Base-by-base conservation (phyloP, 1,284 basidiomycete species). In the Boletus mariae region DNA sequence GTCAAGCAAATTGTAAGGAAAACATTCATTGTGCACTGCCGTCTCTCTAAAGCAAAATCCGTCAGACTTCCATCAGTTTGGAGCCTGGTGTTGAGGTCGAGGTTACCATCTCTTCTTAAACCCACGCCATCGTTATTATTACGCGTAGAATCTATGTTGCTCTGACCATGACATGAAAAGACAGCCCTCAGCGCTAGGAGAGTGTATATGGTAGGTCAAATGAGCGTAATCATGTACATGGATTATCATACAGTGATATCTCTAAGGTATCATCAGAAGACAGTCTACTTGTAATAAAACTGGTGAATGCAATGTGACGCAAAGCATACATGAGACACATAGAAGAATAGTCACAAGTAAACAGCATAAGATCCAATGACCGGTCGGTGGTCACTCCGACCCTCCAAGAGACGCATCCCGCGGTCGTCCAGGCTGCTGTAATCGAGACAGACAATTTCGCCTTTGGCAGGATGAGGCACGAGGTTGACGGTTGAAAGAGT, bases 51-150 rank as follows among this genome's bases (percentile, higher is more conserved):
- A 10, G 37, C 7, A 9, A 15, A 29, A 53, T 54, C 49, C 46
- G 58, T 10, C 67, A 96, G 94, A 98, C 96, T 60, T 94, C 91
- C 73, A 98, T 98, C 80, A 94, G 91, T 75, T 85, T 99, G 78
- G 96, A 98, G 80, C 93, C 95, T 63, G 96, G 96, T 78, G 96
- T 99, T 61, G 96, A 99, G 79, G 96, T 98, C 71, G 96, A 99
- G 79, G 96, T 99, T 64, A 98, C 95, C 70, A 98, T 98, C 75
- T 94, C 94, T 59, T 80, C 75, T 55, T 80, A 66, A 55, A 51
- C 15, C n/a, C 32, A 15, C 12, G 10, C 9, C 34, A 25, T 42
- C 32, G 32, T 11, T 54, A 26, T 50, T 25, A 28, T 49, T 10
- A 42, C 25, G 23, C 35, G 11, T 55, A 53, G 29, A 32, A 43